A percentile compares a stretch with the other conserved stretches of the same genome.
These are phyloP conservation scores for Lonicera japonica DNA, from an alignment of 129 eudicot species.

Conservation along the genomic window DNA sequence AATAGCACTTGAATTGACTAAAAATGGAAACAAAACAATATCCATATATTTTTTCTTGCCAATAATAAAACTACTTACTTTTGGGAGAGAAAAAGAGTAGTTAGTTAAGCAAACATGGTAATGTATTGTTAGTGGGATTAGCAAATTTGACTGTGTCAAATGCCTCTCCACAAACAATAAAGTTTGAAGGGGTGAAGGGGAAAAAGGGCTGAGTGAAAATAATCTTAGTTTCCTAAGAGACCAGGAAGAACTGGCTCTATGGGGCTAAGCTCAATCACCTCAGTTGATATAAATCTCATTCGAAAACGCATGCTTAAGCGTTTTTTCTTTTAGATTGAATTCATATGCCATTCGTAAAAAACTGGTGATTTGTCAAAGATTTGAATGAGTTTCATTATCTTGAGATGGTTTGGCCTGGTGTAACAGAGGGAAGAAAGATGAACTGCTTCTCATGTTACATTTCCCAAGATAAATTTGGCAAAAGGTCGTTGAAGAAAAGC, in stretches of 20 bases:
- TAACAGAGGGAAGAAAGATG: slow-evolving; percentile 28
- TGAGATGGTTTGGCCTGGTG: slow-evolving; percentile 20
- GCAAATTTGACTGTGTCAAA: slow-evolving; percentile 25
- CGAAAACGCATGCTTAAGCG: neutral
- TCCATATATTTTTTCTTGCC: too few species aligned
- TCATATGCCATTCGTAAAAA: neutral
- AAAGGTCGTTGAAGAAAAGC: slow-evolving; percentile 35
- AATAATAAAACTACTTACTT: too few species aligned
- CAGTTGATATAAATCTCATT: neutral
- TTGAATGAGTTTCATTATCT: neutral
- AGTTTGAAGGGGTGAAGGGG: slow-evolving; percentile 1
- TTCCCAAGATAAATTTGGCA: slow-evolving; percentile 22
- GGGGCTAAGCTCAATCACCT: slow-evolving; percentile 14
- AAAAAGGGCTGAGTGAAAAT: slow-evolving; percentile 17
- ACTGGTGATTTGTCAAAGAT: slow-evolving; percentile 11
- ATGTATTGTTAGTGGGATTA: slow-evolving; percentile 23
- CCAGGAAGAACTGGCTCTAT: slow-evolving; percentile 41
- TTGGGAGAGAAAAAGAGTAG: too few species aligned
- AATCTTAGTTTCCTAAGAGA: slow-evolving; percentile 38
- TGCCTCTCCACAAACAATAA: slow-evolving; percentile 11
- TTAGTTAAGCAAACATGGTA: too few species aligned
- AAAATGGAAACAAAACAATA: too few species aligned
- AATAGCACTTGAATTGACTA: too few species aligned
- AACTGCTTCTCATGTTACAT: slow-evolving; percentile 57
- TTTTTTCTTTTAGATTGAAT: neutral